Base-by-base conservation (phyloP, 345 rosid species). In the Hypericum androsaemum region DNA sequence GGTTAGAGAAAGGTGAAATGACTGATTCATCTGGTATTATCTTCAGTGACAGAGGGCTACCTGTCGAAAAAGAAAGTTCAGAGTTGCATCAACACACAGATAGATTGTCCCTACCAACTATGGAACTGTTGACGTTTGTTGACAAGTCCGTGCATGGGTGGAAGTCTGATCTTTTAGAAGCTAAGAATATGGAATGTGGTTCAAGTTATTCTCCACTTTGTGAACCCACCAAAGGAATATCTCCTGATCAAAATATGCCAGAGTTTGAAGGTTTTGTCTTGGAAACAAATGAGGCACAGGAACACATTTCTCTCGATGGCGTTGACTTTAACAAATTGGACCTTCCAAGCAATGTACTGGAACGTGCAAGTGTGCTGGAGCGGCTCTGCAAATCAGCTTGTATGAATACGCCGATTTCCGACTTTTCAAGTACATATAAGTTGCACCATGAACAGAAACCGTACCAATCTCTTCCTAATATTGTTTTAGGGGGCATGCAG, bases 1-100 rank as follows among this genome's bases (percentile, higher is more conserved):
- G 32, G 36, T 39, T 48, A 44, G 79, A 64, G 59, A 71, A 69
- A 71, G 68, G 71, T 61, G 76, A 56, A 63, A 74, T 43, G 36
- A 50, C 51, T 43, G 74, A 61, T 66, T 51, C 66, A 43, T 57
- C 70, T 47, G 59, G 55, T 14, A 7, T 60, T 53, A 63, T 45
- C 55, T 65, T 52, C 64, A 74, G 56, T 55, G 43, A 60, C 54
- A 47, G 38, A 12, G 53, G 41, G 60, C 38, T 43, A 41, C 58
- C 65, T 39, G 48, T 9, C 47, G 70, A 39, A 61, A 58, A 50
- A 22, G 32, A 22, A 22, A 22, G 32, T 22, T 22, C 32, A 4
- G 32, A 22, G 2, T 22, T 4, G 2, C 32, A 22, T 22, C 32
- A 22, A 1, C 32, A 22, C 4, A 4, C 32, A 22, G 32, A 22